Conservation (phyloP, 1,284 basidiomycete genomes). For the Sporisorium sorghi region DNA sequence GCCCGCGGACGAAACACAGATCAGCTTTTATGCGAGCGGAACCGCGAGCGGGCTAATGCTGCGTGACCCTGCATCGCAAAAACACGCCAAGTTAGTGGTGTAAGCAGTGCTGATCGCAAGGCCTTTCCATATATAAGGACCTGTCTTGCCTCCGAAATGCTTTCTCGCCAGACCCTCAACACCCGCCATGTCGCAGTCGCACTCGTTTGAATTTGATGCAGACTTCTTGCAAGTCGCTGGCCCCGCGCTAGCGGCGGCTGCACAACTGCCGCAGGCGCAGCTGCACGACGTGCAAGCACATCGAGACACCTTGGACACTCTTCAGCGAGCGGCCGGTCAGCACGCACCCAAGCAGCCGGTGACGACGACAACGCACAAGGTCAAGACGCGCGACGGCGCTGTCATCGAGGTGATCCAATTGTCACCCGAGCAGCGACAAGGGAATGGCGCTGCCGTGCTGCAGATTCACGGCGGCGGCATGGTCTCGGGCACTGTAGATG, state of each 20-base stretch:
- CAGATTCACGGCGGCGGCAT: slow-evolving; percentile 39
- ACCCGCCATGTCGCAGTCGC: slow-evolving; percentile 11
- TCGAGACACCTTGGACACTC: slow-evolving; percentile 8
- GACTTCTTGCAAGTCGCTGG: slow-evolving; percentile 25
- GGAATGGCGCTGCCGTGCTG: slow-evolving; percentile 24
- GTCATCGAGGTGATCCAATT: slow-evolving; percentile 26
- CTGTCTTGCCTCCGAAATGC: not conserved
- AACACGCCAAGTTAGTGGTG: no score
- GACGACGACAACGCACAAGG: slow-evolving; percentile 22
- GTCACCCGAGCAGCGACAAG: slow-evolving; percentile 17
- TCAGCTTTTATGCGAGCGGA: not conserved
- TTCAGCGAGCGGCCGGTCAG: no score
- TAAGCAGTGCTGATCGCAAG: no score
- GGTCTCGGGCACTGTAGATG: slow-evolving; percentile 18
- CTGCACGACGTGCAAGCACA: slow-evolving; percentile 20
- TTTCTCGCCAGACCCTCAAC: not conserved
- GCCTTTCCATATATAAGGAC: no score
- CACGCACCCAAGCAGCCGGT: slow-evolving; percentile 8
- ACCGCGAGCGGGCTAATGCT: no score
- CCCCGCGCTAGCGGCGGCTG: slow-evolving; percentile 14
- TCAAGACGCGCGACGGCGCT: slow-evolving; percentile 30
- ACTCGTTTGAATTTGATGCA: slow-evolving; percentile 18
- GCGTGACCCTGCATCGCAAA: not conserved
- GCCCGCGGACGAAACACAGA: not conserved
- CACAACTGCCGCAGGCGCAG: slow-evolving; percentile 6